These are phyloP conservation scores for Testicularia cyperi DNA, from an alignment of 1,284 basidiomycete species.

Conservation along the genomic window DNA sequence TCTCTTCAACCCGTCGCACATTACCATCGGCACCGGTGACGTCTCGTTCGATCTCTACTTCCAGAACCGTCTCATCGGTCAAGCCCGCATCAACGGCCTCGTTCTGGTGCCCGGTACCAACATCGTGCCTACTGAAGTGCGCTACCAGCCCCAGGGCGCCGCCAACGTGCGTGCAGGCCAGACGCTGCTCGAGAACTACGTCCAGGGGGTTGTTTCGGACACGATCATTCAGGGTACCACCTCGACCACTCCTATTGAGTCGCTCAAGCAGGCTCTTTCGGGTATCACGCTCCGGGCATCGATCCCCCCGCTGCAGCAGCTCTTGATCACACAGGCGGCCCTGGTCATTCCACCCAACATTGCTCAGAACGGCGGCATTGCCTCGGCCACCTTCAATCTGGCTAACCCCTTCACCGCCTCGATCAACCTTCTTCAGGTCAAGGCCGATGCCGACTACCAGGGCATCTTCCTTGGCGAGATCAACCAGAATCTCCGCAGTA, in stretches of 20 bases:
- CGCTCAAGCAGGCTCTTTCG: conserved; percentile 70
- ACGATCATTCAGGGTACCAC: conserved; percentile 68
- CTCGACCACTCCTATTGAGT: conserved; percentile 69
- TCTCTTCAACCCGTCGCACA: conserved; percentile 65
- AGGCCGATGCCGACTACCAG: conserved; percentile 66
- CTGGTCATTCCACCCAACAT: conserved; percentile 60
- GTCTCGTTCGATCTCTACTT: conserved; percentile 70
- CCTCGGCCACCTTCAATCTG: conserved; percentile 61
- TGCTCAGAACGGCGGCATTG: conserved; percentile 40
- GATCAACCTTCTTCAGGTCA: conserved; percentile 70
- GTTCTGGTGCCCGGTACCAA: conserved; percentile 42
- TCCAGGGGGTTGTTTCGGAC: conserved; percentile 69
- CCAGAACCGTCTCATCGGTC: conserved; percentile 67
- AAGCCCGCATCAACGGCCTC: conserved; percentile 66
- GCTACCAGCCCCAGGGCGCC: conserved; percentile 69
- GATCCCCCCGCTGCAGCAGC: conserved; percentile 71
- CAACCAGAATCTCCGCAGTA: conserved; percentile 64
- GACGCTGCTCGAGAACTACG: conserved; percentile 70
- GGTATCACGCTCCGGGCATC: conserved; percentile 68
- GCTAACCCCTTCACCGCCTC: conserved; percentile 76
- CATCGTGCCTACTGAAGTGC: conserved; percentile 64
- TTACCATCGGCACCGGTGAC: conserved; percentile 72
- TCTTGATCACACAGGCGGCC: conserved; percentile 65
- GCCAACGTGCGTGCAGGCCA: conserved; percentile 67
- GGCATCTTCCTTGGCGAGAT: conserved; percentile 61